A percentile compares a stretch with the other conserved stretches of the same genome.
Conservation (phyloP, 192 early-diverging fungal genomes). For the Mortierella alpina region DNA sequence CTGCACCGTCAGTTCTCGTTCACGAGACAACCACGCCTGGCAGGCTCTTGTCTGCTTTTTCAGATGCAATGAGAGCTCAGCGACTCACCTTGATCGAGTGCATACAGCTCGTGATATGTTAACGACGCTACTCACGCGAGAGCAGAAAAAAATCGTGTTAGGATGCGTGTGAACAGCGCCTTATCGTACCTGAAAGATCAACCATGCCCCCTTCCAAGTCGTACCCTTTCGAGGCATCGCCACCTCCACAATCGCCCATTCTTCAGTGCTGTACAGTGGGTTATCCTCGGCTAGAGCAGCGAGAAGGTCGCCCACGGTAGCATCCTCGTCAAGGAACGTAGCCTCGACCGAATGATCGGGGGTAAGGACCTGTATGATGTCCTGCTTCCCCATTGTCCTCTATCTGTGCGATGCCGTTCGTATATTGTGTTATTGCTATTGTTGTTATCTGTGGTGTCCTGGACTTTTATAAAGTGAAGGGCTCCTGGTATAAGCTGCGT, state of each 20-base stretch:
- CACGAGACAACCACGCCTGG: background rate
- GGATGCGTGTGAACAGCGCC: background rate
- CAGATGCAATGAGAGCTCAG: background rate
- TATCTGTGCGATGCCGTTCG: too few relatives aligned
- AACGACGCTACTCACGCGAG: constrained; percentile 14
- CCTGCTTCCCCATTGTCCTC: constrained; percentile 45
- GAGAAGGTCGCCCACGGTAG: constrained; percentile 36
- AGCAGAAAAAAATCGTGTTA: background rate
- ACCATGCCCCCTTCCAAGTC: background rate
- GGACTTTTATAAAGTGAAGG: background rate
- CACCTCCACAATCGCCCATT: constrained; percentile 47
- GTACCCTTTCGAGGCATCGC: constrained; percentile 46
- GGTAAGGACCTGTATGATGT: constrained; percentile 48
- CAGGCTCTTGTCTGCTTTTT: background rate
- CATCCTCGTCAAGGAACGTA: constrained; percentile 47
- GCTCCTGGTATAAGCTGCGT: too few relatives aligned
- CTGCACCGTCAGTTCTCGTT: too few relatives aligned
- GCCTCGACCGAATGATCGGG: constrained; percentile 48
- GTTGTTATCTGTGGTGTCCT: background rate
- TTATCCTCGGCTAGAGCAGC: constrained; percentile 30
- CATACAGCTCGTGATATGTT: constrained; percentile 44
- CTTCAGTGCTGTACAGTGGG: constrained; percentile 7
- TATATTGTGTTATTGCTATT: background rate
- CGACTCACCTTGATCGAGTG: constrained; percentile 47
- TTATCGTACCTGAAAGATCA: background rate